These are phyloP conservation scores for Blepharisma undulans DNA, from an alignment of 169 alveolate species.

Conservation along the genomic window DNA sequence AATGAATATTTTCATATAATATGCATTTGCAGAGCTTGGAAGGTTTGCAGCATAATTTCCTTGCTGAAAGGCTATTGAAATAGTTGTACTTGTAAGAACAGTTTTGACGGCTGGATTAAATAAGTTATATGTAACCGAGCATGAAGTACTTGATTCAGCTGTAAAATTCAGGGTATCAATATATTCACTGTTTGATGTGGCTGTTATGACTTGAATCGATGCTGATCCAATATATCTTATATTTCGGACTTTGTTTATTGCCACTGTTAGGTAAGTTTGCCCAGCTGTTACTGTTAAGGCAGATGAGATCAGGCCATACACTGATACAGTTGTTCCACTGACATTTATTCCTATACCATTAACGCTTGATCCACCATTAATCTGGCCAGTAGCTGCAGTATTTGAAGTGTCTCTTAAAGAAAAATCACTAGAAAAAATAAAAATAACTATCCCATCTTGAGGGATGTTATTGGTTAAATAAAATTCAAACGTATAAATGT, in stretches of 20 bases:
- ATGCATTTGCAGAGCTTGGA: neutral
- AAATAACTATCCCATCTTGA: neutral
- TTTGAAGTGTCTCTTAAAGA: neutral
- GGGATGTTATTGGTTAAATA: neutral
- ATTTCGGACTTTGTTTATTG: neutral
- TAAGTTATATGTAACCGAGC: neutral
- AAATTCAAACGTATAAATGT: neutral
- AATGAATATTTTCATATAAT: too few relatives aligned
- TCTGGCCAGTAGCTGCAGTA: neutral
- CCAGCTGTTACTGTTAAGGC: neutral
- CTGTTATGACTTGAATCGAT: neutral
- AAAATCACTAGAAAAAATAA: neutral
- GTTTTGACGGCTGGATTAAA: neutral
- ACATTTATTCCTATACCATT: neutral
- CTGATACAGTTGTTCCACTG: neutral
- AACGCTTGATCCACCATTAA: neutral
- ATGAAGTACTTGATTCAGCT: neutral
- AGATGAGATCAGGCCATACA: neutral
- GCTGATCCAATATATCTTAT: neutral
- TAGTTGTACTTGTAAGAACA: neutral
- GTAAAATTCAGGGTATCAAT: neutral
- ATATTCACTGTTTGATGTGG: neutral
- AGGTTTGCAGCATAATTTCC: neutral
- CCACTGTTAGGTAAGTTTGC: neutral
- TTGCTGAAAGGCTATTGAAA: neutral